Conservation (phyloP, 2,329 filamentous ascomycete species). For the Periglandula ipomoeae region DNA sequence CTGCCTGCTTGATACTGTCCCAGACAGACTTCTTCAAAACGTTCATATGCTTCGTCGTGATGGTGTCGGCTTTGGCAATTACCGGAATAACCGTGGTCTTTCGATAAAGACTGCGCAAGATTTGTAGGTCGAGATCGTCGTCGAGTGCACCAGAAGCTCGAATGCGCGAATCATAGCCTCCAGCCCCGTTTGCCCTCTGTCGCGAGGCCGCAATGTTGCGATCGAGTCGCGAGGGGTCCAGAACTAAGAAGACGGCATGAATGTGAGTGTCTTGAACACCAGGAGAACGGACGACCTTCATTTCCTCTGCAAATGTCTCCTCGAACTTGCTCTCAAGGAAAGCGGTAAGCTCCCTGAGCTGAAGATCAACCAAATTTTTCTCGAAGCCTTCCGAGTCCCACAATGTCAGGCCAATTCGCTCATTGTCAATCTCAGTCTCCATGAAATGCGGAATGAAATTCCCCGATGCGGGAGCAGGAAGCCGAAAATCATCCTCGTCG, state of each 20-base stretch:
- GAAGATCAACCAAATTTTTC: conserved; percentile 89
- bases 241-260: conserved; percentile 84
- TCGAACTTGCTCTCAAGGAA: conserved; percentile 98
- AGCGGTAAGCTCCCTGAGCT: conserved; percentile 79
- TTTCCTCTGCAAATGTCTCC: conserved; percentile 93
- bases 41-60: conserved; percentile 91
- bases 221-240: conserved; percentile 81
- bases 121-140: conserved; percentile 81
- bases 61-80: conserved; percentile 92
- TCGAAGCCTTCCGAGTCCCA: conserved; percentile 97
- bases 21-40: conserved; percentile 86
- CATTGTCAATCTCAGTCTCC: conserved; percentile 88
- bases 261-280: conserved; percentile 95
- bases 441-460: conserved; percentile 83
- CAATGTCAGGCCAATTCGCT: conserved; percentile 83
- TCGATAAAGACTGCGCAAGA: conserved; percentile 76
- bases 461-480: conserved; percentile 44
- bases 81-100: conserved; percentile 95
- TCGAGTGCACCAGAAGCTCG: conserved; percentile 63
- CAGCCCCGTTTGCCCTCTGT: conserved; percentile 42
- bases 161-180: conserved; percentile 23
- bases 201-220: conserved; percentile 65
- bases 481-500: conserved; percentile 50
- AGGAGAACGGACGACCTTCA: conserved; percentile 90
- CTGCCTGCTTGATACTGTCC: conserved; percentile 75